Evolutionary conservation across 2,329 filamentous ascomycete genomes (phyloP).

Genomic region (Fusarium hostae): DNA sequence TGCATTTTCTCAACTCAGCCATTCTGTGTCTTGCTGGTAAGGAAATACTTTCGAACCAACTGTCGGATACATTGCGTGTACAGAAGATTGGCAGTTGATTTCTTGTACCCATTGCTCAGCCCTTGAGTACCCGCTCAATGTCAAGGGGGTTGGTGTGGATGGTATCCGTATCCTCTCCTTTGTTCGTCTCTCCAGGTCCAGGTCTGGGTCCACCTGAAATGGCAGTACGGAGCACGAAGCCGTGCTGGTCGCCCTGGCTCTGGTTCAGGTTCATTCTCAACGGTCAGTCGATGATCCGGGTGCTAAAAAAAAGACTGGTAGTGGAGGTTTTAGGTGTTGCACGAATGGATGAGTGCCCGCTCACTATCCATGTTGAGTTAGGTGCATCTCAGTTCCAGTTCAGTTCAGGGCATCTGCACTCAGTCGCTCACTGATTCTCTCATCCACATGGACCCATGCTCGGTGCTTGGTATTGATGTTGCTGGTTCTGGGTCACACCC

Average conservation of each 20-base stretch:
- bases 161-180: constrained; percentile 17
- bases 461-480: not conserved
- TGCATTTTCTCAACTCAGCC: constrained; percentile 20
- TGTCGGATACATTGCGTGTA: constrained; percentile 17
- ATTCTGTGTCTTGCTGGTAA: constrained; percentile 31
- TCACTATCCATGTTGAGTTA: constrained; percentile 33
- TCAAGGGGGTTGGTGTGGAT: constrained; percentile 27
- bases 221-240: constrained; percentile 24
- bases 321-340: constrained; percentile 21
- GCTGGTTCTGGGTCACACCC: constrained; percentile 27
- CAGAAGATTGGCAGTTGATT: not conserved
- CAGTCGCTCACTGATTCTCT: not conserved
- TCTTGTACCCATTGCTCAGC: constrained; percentile 22
- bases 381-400: constrained; percentile 29
- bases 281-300: constrained; percentile 3
- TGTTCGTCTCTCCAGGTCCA: constrained; percentile 24
- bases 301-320: constrained; percentile 12
- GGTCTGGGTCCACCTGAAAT: constrained; percentile 29
- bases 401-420: constrained; percentile 8
- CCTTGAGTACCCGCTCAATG: constrained; percentile 29
- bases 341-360: constrained; percentile 22
- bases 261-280: constrained; percentile 12
- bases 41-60: constrained; percentile 17
- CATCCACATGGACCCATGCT: constrained; percentile 20
- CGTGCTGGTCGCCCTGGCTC: constrained; percentile 11